Evolutionary conservation across 768 basidiomycete species (phyloP).

Genomic region (Cyathus striatus): DNA sequence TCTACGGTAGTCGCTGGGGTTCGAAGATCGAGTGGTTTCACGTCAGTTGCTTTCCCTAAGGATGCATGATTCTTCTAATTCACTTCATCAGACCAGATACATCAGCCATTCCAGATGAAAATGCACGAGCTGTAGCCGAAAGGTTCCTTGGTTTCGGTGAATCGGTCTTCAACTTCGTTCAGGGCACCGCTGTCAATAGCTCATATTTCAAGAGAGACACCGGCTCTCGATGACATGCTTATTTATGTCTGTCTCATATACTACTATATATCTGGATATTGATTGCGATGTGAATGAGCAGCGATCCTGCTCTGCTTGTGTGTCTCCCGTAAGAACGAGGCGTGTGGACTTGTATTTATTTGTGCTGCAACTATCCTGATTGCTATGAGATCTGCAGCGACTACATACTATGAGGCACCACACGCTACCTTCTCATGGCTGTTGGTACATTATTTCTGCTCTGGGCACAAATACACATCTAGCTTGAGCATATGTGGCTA

Average conservation of each 20-base stretch:
- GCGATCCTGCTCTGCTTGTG: too few relatives aligned
- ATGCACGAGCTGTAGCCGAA: constrained; percentile 70
- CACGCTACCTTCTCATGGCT: too few relatives aligned
- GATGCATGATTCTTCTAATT: constrained; percentile 1
- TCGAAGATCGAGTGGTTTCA: constrained; percentile 83
- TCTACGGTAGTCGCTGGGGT: constrained; percentile 92
- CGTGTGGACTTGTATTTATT: too few relatives aligned
- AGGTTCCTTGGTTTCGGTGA: constrained; percentile 85
- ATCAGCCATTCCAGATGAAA: constrained; percentile 68
- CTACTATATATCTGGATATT: too few relatives aligned
- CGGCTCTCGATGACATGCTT: constrained; percentile 2
- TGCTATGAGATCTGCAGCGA: too few relatives aligned
- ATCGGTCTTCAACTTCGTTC: constrained; percentile 80
- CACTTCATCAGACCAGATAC: constrained; percentile 53
- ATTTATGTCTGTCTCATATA: constrained; percentile 12
- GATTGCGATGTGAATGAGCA: too few relatives aligned
- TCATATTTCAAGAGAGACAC: constrained; percentile 68
- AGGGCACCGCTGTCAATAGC: constrained; percentile 84
- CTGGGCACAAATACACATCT: too few relatives aligned
- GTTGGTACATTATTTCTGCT: too few relatives aligned
- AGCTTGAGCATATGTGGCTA: too few relatives aligned
- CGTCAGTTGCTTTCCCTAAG: constrained; percentile 62
- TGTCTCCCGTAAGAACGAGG: too few relatives aligned
- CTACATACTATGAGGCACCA: too few relatives aligned
- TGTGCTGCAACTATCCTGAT: too few relatives aligned